Evolutionary conservation across 2,329 filamentous ascomycete genomes (phyloP).

Genomic region (Fonsecaea pedrosoi): DNA sequence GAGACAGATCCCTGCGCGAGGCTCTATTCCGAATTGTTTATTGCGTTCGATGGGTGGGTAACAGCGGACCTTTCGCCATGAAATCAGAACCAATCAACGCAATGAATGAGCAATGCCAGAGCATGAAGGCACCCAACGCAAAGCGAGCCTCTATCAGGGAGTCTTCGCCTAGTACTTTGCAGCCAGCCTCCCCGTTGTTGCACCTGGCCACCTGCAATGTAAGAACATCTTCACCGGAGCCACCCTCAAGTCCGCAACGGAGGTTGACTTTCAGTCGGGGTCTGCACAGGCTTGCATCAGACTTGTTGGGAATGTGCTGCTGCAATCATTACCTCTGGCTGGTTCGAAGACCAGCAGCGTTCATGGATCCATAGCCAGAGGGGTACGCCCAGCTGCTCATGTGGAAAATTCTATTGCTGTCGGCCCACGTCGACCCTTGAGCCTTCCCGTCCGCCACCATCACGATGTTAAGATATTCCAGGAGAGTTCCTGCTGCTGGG

Average conservation of each 20-base stretch:
- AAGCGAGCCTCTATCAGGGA: constrained; percentile 42
- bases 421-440: neutral
- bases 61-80: constrained; percentile 43
- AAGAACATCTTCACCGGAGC: constrained; percentile 45
- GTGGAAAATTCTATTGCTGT: constrained; percentile 39
- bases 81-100: constrained; percentile 43
- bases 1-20: constrained; percentile 39
- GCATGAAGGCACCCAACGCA: constrained; percentile 34
- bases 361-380: constrained; percentile 43
- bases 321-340: constrained; percentile 44
- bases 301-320: constrained; percentile 52
- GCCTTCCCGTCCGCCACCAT: neutral
- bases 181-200: constrained; percentile 42
- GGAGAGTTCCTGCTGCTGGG: constrained; percentile 2
- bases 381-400: constrained; percentile 45
- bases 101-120: constrained; percentile 41
- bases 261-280: constrained; percentile 52
- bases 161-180: constrained; percentile 39
- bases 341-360: constrained; percentile 48
- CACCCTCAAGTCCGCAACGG: constrained; percentile 14
- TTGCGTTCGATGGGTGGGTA: constrained; percentile 35
- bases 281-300: constrained; percentile 50
- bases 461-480: neutral
- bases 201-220: constrained; percentile 46
- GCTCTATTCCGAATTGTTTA: constrained; percentile 41